Conservation (phyloP, 805 yeast species). For the Wickerhamiella sergipiensis region DNA sequence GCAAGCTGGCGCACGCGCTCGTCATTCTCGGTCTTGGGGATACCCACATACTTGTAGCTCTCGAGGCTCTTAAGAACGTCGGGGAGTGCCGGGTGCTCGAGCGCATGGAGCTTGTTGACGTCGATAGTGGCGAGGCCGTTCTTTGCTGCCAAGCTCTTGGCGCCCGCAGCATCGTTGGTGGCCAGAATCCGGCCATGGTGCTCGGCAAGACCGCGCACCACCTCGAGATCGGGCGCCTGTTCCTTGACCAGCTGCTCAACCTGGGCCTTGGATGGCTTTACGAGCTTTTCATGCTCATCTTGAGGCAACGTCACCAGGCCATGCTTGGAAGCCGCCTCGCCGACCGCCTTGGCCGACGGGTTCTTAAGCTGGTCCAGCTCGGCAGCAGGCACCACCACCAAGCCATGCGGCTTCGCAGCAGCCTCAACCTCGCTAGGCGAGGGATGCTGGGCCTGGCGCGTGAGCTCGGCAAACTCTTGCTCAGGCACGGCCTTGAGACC, state of each 20-base stretch:
- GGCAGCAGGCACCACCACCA: slow-evolving; percentile 13
- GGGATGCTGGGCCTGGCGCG: slow-evolving; percentile 10
- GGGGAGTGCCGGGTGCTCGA: not conserved
- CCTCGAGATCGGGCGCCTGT: slow-evolving; percentile 14
- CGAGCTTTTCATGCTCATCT: slow-evolving; percentile 17
- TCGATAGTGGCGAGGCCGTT: not conserved
- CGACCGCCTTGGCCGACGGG: slow-evolving; percentile 25
- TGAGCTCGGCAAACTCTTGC: slow-evolving; percentile 17
- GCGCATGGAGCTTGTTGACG: not conserved
- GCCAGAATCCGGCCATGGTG: slow-evolving; percentile 6
- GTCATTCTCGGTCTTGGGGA: not conserved
- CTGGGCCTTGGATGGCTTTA: slow-evolving; percentile 1
- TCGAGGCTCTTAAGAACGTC: not conserved
- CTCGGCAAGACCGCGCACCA: slow-evolving; percentile 5
- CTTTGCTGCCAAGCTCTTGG: not conserved
- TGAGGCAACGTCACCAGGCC: slow-evolving; percentile 14
- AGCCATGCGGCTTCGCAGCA: slow-evolving; percentile 14
- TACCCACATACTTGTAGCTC: not conserved
- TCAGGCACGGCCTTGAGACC: slow-evolving; percentile 13
- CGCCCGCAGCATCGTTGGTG: slow-evolving; percentile 6
- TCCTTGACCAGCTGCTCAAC: slow-evolving; percentile 17
- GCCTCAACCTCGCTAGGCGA: slow-evolving; percentile 13
- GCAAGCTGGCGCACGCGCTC: not conserved
- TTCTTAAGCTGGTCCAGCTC: slow-evolving; percentile 9
- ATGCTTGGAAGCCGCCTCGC: slow-evolving; percentile 14